Base-by-base conservation (phyloP, 306 rosid species). In the Quercus berberidifolia region DNA sequence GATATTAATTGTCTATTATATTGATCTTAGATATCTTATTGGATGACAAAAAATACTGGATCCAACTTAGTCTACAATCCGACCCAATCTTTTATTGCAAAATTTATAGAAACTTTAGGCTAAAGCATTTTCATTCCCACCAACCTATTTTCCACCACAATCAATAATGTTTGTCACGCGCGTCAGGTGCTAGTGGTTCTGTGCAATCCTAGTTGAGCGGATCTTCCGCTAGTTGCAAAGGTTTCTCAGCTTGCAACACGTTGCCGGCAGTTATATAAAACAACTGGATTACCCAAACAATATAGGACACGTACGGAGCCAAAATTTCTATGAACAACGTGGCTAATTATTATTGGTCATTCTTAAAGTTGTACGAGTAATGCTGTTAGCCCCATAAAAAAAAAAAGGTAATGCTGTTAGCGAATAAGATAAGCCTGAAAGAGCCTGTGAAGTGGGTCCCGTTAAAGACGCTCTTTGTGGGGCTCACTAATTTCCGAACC, bases 401-500 rank as follows among this genome's bases (percentile, higher is more conserved):
- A 26, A 26, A 26, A 26, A 26, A 26, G 28, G 11, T 41, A 2
- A 8, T 41, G 46, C 46, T 7, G 11, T 8, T 41, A 7, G 46
- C 46, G 46, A 41, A 41, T 41, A 41, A 7, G 17, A 4, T 26
- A 59, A 12, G 68, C 43, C 60, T 17, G 57, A 55, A 35, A 74
- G 46, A 19, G 43, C 75, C 76, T 59, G 75, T 69, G 77, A 69
- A 80, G 84, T 83, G 73, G 92, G 93, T 30, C 89, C 85, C 78
- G n/a, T 26, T 51, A 19, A 76, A 81, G 75, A 69, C 80, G 86
- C 89, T 71, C 91, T 73, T 3, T n/a, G 87, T 89, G 93, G 92
- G 76, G 89, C 90, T 33, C 26, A 7, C 19, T 76, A 4, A 38
- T 20, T 0, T 30, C 89, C 92, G 55, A 57, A 59, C 84, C 94